Conservation (phyloP, 2,329 filamentous ascomycete species). For the Ustilaginoidea virens region DNA sequence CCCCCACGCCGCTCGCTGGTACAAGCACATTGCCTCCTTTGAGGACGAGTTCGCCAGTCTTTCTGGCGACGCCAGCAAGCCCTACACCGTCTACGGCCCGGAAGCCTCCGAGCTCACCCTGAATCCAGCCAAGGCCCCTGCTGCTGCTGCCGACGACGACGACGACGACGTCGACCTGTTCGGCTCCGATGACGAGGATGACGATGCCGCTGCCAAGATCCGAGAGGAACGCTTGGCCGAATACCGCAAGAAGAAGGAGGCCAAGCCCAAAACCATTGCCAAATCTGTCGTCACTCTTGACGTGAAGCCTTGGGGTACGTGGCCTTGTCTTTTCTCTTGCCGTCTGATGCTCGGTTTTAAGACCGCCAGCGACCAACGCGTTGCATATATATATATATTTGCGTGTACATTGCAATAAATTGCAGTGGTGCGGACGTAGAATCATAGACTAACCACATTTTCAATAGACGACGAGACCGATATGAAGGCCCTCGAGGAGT, state of each 20-base stretch:
- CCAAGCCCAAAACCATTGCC: conserved; percentile 78
- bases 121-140: conserved; percentile 75
- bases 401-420: no score
- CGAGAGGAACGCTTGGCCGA: conserved; percentile 83
- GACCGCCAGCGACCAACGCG: no score
- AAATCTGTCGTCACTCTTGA: conserved; percentile 95
- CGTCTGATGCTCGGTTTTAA: no score
- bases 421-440: no score
- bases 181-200: conserved; percentile 85
- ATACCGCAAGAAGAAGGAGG: conserved; percentile 94
- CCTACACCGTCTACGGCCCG: conserved; percentile 82
- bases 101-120: conserved; percentile 61
- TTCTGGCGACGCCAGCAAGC: conserved; percentile 78
- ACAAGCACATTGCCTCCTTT: conserved; percentile 93
- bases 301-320: conserved; percentile 97
- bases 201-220: conserved; percentile 70
- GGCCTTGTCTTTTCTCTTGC: not conserved
- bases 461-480: conserved; percentile 75
- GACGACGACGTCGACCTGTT: conserved; percentile 89
- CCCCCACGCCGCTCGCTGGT: conserved; percentile 92
- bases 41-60: conserved; percentile 86
- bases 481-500: conserved; percentile 65
- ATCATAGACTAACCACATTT: no score
- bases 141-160: conserved; percentile 46
- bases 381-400: no score